Evolutionary conservation across 139 green algal genomes (phyloP), one percentile per base, ranked within the genome.

Genomic region (Chloropicon primus): DNA sequence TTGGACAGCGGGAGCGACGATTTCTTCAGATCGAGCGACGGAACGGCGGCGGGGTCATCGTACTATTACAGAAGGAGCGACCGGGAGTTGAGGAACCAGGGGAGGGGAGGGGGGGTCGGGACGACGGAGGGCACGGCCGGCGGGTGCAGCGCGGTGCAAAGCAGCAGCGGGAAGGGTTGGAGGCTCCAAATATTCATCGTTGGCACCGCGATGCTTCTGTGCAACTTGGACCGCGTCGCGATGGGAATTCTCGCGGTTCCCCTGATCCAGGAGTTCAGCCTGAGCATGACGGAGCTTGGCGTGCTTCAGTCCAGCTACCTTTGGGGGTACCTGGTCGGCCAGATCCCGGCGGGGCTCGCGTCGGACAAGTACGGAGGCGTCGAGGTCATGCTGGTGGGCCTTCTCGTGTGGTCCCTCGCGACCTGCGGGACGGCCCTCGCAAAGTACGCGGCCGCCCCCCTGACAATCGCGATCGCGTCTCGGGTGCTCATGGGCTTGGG

Each of bases 311-410:
- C 82, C 0, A 77, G 87, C 53, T 86, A 90, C 77, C 81, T 93
- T 28, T 25, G 72, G 23, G 87, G 87, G 0, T 93, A 93, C 77
- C 26, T 93, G 22, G 24, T 84, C n/a, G 88, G 88, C 0, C 89
- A 93, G 84, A 75, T 92, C 25, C 81, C 86, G 2, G 71, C 78
- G n/a, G 82, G 41, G 84, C 1, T 53, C 3, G n/a, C 77, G 84
- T 22, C 22, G 53, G 53, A 21, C 3, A 25, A 22, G 73, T 76
- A 26, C 54, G 25, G 22, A 22, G 24, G 24, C 25, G 3, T 2
- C 24, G 75, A 85, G 75, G 81, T 90, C 24, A 77, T 91, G 17
- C 76, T 87, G n/a, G 53, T 26, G 21, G 84, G 88, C 25, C 77
- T 93, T 22, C 71, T 82, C 24, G 54, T 86, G 10, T 91, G 87